Evolutionary conservation across 768 basidiomycete species (phyloP).

Genomic region (Boletus bicolor): DNA sequence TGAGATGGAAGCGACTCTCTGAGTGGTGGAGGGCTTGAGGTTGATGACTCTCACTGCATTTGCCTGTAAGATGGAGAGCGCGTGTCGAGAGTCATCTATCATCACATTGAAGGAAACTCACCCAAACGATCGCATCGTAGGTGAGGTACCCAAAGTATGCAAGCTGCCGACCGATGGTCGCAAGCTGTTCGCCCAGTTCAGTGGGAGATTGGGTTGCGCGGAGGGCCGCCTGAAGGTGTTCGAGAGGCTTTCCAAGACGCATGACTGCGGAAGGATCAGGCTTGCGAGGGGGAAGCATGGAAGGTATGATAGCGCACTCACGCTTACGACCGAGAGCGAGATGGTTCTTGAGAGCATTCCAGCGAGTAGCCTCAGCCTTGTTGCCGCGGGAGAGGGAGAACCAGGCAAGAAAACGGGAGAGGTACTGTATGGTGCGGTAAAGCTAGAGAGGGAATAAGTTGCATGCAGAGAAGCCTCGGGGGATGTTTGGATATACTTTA

Average conservation of each 20-base stretch:
- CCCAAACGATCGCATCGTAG: constrained; percentile 85
- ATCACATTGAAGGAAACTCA: constrained; percentile 34
- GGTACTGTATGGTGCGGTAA: constrained; percentile 90
- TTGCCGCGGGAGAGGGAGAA: constrained; percentile 65
- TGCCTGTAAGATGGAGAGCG: constrained; percentile 40
- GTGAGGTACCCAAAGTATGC: constrained; percentile 85
- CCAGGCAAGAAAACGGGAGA: constrained; percentile 87
- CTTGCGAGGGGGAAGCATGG: not conserved
- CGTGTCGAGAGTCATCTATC: not conserved
- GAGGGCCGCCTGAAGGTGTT: constrained; percentile 89
- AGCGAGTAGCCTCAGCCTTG: constrained; percentile 68
- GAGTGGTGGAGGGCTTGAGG: constrained; percentile 56
- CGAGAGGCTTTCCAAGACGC: constrained; percentile 89
- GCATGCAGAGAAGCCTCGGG: not conserved
- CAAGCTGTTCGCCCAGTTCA: constrained; percentile 66
- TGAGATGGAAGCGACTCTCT: constrained; percentile 59
- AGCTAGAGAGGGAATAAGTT: constrained; percentile 44
- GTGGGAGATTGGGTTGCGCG: constrained; percentile 57
- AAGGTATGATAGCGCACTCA: constrained; percentile 29
- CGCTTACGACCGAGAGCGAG: constrained; percentile 84
- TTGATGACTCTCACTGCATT: constrained; percentile 63
- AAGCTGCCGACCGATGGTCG: constrained; percentile 79
- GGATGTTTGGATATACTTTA: constrained; percentile 53
- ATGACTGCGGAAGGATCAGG: constrained; percentile 54
- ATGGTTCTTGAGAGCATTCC: constrained; percentile 82